Base-by-base conservation (phyloP, 2,329 filamentous ascomycete species). In the Mycosphaerelloides madeirae region DNA sequence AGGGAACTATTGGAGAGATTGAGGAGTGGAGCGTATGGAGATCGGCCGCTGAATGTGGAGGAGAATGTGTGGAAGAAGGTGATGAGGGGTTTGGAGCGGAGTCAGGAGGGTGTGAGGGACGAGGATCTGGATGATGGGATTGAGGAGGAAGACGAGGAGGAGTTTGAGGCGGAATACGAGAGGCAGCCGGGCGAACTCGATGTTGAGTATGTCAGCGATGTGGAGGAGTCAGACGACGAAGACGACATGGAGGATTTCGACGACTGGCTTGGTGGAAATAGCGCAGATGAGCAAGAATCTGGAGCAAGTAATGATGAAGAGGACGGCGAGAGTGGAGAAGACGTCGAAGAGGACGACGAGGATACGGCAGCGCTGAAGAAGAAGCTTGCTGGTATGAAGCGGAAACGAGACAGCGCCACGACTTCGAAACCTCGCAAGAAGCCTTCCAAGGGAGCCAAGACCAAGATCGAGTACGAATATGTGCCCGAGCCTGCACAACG, bases 11-110 rank as follows among this genome's bases (percentile, higher is more conserved):
- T 98, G 57, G 88, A 97, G 69, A 77, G 93, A 57, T 71, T 98
- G 67, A 79, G 90, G 54, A 90, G 88, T 62, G 93, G 93, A 35
- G 90, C 90, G 3, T 97, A 98, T 68, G 93, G 93, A 43, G 90
- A 97, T 59, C 81, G 87, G 64, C 93, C 93, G 32, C 75, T 98
- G 54, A 98, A 98, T 64, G 90, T 95, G 40, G 93, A 94, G 67
- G 89, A 96, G 66, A 78, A 80, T 12, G 88, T 98, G 50, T 98
- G 93, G 93, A 94, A 94, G 78, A 95, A 90, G 78, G 93, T 98
- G 6, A 80, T 98, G 57, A 82, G 83, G 50, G 88, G 88, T 3
- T 76, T 98, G 68, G 93, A 98, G 77, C 79, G 85, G 57, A 84
- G 85, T 58, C 90, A 91, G 47, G 83, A 94, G 60, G 91, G 85